Percentiles rank a stretch among this genome's conserved stretches.
phyloP scores from a whole-genome alignment of 2,329 filamentous ascomycete species.

The Penicillium sp. region DNA sequence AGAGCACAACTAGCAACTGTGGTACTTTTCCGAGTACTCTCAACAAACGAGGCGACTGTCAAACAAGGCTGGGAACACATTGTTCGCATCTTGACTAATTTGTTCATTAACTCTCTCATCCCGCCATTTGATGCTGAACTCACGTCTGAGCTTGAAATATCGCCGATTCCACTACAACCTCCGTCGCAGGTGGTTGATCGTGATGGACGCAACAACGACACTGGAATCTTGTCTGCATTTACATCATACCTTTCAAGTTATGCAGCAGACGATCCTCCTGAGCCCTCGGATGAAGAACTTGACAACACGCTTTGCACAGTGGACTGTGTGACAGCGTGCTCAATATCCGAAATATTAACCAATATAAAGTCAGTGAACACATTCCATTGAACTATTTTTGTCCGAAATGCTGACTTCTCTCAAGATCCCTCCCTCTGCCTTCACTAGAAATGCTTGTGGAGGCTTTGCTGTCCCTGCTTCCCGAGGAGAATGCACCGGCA shows the following conservation, averaged over 20 bases:
- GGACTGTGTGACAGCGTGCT: constrained; percentile 89
- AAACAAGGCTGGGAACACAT: constrained; percentile 62
- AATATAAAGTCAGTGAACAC: constrained; percentile 68
- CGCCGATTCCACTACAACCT: constrained; percentile 82
- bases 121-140: constrained; percentile 71
- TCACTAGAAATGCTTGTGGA: constrained; percentile 65
- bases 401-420: constrained; percentile 14
- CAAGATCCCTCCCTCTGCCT: constrained; percentile 60
- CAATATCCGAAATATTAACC: constrained; percentile 75
- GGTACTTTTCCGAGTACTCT: constrained; percentile 90
- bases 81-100: constrained; percentile 86
- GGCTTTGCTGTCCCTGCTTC: constrained; percentile 76
- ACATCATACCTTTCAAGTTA: constrained; percentile 99
- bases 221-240: constrained; percentile 87
- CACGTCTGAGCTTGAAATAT: constrained; percentile 66
- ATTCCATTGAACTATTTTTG: constrained; percentile 4
- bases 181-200: constrained; percentile 92
- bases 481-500: constrained; percentile 75
- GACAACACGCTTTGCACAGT: constrained; percentile 94
- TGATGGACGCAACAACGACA: constrained; percentile 72
- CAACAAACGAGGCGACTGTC: constrained; percentile 76
- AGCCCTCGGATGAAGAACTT: constrained; percentile 94
- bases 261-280: constrained; percentile 93
- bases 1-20: constrained; percentile 90
- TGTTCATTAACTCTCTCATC: constrained; percentile 93